Conservation (phyloP, 106 monocot genomes). For the Platanthera zijinensis region DNA sequence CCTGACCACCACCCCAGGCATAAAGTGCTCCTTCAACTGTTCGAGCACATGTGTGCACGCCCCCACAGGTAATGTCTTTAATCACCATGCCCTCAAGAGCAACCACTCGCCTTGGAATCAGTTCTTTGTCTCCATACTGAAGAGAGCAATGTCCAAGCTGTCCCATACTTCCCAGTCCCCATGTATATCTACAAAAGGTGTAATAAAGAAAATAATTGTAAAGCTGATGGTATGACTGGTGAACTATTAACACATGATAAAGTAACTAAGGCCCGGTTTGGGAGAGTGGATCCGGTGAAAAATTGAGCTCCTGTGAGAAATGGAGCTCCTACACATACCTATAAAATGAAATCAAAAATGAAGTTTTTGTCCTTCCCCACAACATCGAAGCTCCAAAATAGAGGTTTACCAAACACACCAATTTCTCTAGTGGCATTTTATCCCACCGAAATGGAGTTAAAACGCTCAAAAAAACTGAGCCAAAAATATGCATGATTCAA, state of each 20-base stretch:
- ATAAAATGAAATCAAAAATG: too few species aligned
- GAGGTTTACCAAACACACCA: too few species aligned
- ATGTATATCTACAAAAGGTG: conserved; percentile 64
- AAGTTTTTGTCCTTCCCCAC: too few species aligned
- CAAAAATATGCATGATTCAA: too few species aligned
- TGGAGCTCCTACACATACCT: too few species aligned
- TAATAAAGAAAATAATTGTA: not conserved
- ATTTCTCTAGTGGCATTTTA: too few species aligned
- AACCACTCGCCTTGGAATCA: conserved; percentile 79
- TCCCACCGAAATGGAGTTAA: too few species aligned
- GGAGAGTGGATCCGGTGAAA: too few species aligned
- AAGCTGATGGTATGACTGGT: not conserved
- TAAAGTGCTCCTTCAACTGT: conserved; percentile 72
- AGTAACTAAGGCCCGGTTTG: not conserved
- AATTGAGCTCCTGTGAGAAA: too few species aligned
- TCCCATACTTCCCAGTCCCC: conserved; percentile 89
- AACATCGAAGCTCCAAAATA: too few species aligned
- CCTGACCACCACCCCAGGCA: conserved; percentile 92
- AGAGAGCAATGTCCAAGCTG: conserved; percentile 95
- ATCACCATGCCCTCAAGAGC: conserved; percentile 55
- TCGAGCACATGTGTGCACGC: conserved; percentile 79
- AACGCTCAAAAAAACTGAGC: too few species aligned
- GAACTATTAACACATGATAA: not conserved
- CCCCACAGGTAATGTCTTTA: conserved; percentile 78
- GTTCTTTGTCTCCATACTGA: conserved; percentile 71